These are phyloP conservation scores for Penicillium subrubescens DNA, from an alignment of 495 filamentous ascomycete genomes.

Conservation along the genomic window DNA sequence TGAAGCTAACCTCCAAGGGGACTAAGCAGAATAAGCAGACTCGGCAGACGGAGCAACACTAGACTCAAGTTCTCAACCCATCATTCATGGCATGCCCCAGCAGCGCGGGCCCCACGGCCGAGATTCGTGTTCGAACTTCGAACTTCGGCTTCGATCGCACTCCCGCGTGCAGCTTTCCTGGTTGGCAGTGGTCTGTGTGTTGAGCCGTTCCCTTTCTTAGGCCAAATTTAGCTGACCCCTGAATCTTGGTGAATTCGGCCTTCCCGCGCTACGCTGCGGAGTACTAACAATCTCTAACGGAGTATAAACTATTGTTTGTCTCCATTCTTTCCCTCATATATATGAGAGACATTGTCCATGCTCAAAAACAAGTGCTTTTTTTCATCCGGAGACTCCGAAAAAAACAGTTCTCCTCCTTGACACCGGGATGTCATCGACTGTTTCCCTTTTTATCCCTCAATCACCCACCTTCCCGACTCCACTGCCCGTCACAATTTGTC, in stretches of 20 bases:
- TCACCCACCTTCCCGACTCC: conserved; percentile 1
- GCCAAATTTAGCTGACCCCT: neutral
- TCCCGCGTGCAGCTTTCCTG: neutral
- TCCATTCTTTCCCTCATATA: neutral
- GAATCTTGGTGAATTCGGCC: neutral
- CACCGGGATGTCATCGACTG: neutral
- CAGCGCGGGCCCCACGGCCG: neutral
- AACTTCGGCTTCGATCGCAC: neutral
- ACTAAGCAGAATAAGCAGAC: neutral
- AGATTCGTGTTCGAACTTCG: neutral
- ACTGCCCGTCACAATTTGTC: conserved; percentile 6
- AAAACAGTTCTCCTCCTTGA: neutral
- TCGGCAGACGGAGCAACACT: neutral
- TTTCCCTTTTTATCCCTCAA: neutral
- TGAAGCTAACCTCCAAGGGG: neutral
- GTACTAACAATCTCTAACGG: neutral
- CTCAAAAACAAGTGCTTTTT: neutral
- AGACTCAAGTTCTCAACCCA: neutral
- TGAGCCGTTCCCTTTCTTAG: neutral
- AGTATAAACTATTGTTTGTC: neutral
- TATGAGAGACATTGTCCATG: neutral
- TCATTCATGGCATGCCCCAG: neutral
- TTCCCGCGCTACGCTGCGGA: neutral
- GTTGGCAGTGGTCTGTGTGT: conserved; percentile 1
- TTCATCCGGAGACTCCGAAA: neutral